Evolutionary conservation across 2,329 filamentous ascomycete genomes (phyloP).

Genomic region (Pezicula carpinea): DNA sequence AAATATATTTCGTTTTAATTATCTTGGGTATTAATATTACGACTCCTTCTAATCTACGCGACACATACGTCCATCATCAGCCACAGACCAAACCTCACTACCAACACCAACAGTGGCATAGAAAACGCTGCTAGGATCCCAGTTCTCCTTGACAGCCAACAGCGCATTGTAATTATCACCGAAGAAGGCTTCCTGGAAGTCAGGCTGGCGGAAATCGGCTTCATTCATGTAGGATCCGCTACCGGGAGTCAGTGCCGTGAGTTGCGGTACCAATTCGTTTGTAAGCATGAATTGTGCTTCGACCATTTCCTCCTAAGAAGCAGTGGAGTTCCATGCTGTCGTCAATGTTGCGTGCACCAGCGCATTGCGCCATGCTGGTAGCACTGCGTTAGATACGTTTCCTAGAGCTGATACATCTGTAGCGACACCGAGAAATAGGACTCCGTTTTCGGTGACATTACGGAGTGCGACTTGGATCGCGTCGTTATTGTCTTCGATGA

Average conservation of each 20-base stretch:
- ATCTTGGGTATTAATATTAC: too few relatives aligned
- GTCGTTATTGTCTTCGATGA: slow-evolving; percentile 23
- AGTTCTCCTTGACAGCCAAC: slow-evolving; percentile 41
- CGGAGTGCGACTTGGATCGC: slow-evolving; percentile 21
- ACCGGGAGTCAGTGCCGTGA: slow-evolving; percentile 33
- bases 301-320: slow-evolving; percentile 18
- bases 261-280: slow-evolving; percentile 22
- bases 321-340: slow-evolving; percentile 31
- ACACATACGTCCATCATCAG: not conserved
- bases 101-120: slow-evolving; percentile 43
- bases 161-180: slow-evolving; percentile 39
- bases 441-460: slow-evolving; percentile 30
- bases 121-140: slow-evolving; percentile 40
- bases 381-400: slow-evolving; percentile 31
- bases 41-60: too few relatives aligned
- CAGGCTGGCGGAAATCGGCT: slow-evolving; percentile 37
- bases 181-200: slow-evolving; percentile 40
- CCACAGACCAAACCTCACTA: slow-evolving; percentile 41
- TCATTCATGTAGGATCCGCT: slow-evolving; percentile 45
- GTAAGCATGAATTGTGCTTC: slow-evolving; percentile 26
- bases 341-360: slow-evolving; percentile 29
- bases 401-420: slow-evolving; percentile 25
- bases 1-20: too few relatives aligned
- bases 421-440: slow-evolving; percentile 29
- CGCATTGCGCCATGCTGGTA: slow-evolving; percentile 36